Evolutionary conservation across 2,329 filamentous ascomycete species (phyloP).

Genomic region (Fusarium sp.): DNA sequence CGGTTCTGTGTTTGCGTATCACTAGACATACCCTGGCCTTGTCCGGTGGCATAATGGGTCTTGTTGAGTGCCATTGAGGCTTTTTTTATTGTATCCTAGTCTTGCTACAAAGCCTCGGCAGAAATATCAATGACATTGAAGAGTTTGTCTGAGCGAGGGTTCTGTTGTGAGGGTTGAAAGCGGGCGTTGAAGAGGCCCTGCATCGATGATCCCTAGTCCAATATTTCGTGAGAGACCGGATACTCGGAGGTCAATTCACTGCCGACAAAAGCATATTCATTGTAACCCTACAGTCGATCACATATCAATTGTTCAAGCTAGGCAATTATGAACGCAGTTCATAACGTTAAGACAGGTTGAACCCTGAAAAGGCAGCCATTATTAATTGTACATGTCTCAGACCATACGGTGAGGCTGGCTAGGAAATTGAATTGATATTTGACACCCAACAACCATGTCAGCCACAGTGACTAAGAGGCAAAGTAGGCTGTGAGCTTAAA

Average conservation of each 20-base stretch:
- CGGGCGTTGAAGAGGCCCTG: conserved; percentile 13
- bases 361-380: neutral
- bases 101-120: neutral
- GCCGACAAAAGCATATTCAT: conserved; percentile 10
- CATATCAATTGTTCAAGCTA: conserved; percentile 3
- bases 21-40: conserved; percentile 23
- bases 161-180: conserved; percentile 2
- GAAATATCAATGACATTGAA: neutral
- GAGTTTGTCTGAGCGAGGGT: neutral
- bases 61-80: conserved; percentile 4
- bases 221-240: conserved; percentile 3
- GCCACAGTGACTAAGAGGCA: neutral
- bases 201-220: conserved; percentile 7
- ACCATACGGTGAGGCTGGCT: conserved; percentile 29
- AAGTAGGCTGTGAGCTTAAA: neutral
- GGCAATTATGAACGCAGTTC: neutral
- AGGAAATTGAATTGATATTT: conserved; percentile 13
- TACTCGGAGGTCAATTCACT: neutral
- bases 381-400: conserved; percentile 24
- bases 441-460: conserved; percentile 6
- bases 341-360: conserved; percentile 1
- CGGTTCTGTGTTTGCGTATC: conserved; percentile 25
- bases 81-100: conserved; percentile 10
- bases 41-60: conserved; percentile 20
- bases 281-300: conserved; percentile 17